A percentile compares a stretch with the other conserved stretches of the same genome.
phyloP scores from a whole-genome alignment of 1,284 basidiomycete species.

The Ceratobasidium sp. region DNA sequence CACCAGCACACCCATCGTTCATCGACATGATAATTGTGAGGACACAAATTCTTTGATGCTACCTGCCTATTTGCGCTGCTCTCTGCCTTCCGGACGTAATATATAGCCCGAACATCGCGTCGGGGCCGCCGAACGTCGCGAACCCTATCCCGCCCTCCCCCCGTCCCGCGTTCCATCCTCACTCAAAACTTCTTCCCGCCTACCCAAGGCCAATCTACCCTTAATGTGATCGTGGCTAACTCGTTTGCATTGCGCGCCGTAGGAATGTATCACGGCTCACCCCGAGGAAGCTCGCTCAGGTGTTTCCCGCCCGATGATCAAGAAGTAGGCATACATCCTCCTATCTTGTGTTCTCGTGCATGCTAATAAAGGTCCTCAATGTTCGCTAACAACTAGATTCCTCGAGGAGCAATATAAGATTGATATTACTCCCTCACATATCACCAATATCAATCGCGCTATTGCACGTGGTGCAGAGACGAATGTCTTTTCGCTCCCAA shows the following conservation, averaged over 20 bases:
- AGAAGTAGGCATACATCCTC: conserved; percentile 72
- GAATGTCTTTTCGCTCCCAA: conserved; percentile 84
- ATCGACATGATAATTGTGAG: conserved; percentile 49
- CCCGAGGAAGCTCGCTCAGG: conserved; percentile 84
- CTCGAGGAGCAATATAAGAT: conserved; percentile 83
- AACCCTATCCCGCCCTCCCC: background rate
- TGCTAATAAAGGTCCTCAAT: conserved; percentile 48
- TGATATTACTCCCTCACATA: conserved; percentile 81
- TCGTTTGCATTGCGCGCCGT: background rate
- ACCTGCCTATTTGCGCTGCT: background rate
- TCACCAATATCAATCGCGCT: conserved; percentile 83
- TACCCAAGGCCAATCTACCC: background rate
- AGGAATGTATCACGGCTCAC: conserved; percentile 82
- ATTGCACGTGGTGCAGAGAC: conserved; percentile 85
- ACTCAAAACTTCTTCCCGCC: background rate
- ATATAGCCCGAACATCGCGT: background rate
- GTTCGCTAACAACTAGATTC: conserved; percentile 63
- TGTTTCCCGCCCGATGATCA: conserved; percentile 91
- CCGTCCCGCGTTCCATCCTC: background rate
- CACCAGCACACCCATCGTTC: conserved; percentile 46
- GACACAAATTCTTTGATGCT: background rate
- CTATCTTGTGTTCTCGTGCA: conserved; percentile 50
- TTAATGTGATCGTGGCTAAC: conserved; percentile 3
- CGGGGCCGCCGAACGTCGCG: conserved; percentile 7
- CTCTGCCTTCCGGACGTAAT: background rate